Conservation (phyloP, 169 alveolate genomes). For the Sarcocystis neurona region DNA sequence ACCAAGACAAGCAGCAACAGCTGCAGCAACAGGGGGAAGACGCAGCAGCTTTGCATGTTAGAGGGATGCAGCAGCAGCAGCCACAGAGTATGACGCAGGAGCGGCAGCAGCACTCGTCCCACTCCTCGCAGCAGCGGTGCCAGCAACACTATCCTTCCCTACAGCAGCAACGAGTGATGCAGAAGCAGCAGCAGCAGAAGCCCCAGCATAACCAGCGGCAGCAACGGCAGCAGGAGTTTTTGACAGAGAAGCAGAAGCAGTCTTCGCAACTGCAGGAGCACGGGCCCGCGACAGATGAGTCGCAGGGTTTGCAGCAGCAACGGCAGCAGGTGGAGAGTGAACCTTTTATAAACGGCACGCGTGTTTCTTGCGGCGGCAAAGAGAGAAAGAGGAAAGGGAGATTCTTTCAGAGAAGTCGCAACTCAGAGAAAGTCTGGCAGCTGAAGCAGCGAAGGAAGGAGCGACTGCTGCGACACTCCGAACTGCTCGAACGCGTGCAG, state of each 20-base stretch:
- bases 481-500: neutral
- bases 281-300: neutral
- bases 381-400: neutral
- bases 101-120: no score
- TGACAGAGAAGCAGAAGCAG: neutral
- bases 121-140: no score
- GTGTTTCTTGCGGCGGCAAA: neutral
- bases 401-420: neutral
- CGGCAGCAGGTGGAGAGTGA: neutral
- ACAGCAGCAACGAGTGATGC: no score
- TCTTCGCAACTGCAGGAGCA: neutral
- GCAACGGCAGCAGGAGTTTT: neutral
- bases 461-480: neutral
- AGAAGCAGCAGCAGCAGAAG: no score
- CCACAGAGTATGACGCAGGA: no score
- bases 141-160: no score
- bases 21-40: no score
- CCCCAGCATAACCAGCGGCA: neutral
- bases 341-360: neutral
- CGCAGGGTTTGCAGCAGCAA: neutral
- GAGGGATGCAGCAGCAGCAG: no score
- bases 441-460: conserved; percentile 14
- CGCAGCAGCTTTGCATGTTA: no score
- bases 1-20: no score
- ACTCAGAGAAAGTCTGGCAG: neutral